Conservation (phyloP, 2,329 filamentous ascomycete genomes). For the Neonectria neomacrospora region DNA sequence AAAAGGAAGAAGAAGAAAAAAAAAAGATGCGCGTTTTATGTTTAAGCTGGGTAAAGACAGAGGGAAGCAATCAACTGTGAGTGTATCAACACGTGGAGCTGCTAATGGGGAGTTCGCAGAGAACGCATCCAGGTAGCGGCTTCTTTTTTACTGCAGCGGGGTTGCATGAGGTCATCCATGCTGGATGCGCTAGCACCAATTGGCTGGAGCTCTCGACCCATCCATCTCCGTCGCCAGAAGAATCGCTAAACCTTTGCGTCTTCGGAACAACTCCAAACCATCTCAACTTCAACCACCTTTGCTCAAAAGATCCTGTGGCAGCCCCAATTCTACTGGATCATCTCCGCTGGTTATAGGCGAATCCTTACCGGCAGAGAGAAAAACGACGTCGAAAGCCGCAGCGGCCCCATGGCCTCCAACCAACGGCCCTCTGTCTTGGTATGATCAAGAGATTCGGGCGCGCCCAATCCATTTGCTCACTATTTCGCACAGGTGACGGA, state of each 20-base stretch:
- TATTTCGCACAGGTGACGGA: slow-evolving; percentile 51
- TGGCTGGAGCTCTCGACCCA: slow-evolving; percentile 31
- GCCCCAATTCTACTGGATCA: background rate
- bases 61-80: background rate
- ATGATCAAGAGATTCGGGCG: slow-evolving; percentile 42
- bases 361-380: background rate
- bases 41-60: too few species aligned
- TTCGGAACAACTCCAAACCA: slow-evolving; percentile 12
- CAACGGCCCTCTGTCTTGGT: slow-evolving; percentile 69
- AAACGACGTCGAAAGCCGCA: slow-evolving; percentile 10
- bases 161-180: slow-evolving; percentile 45
- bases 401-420: slow-evolving; percentile 58
- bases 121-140: slow-evolving; percentile 5
- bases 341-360: background rate
- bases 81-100: background rate
- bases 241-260: slow-evolving; percentile 36
- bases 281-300: slow-evolving; percentile 13
- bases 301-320: slow-evolving; percentile 13
- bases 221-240: slow-evolving; percentile 29
- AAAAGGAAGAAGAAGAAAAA: background rate
- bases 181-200: slow-evolving; percentile 37
- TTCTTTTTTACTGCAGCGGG: slow-evolving; percentile 34
- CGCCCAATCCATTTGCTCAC: slow-evolving; percentile 30
- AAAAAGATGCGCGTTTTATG: background rate
- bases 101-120: background rate